These are phyloP conservation scores for Fusarium sp. DNA, from an alignment of 2,329 filamentous ascomycete genomes.

Conservation along the genomic window DNA sequence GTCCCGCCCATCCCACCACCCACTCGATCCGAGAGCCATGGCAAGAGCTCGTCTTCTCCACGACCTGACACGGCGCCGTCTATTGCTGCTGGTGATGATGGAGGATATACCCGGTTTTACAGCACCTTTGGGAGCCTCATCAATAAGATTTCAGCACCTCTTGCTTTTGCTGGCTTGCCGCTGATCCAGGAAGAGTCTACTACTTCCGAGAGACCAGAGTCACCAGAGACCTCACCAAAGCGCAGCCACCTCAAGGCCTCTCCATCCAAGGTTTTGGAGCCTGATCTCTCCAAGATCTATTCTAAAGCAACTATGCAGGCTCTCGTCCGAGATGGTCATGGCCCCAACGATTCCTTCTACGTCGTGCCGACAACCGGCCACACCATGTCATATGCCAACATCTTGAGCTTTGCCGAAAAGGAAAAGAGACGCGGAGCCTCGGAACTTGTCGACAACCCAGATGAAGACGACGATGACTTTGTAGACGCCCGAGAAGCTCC, in stretches of 20 bases:
- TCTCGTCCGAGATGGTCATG: slow-evolving; percentile 72
- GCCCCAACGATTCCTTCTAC: slow-evolving; percentile 82
- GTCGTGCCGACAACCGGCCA: slow-evolving; percentile 91
- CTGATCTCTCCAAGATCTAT: slow-evolving; percentile 83
- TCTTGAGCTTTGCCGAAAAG: slow-evolving; percentile 74
- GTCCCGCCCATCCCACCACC: slow-evolving; percentile 52
- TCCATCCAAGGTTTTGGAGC: slow-evolving; percentile 49
- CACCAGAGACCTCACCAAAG: slow-evolving; percentile 52
- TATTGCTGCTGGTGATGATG: slow-evolving; percentile 60
- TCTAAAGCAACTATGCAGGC: slow-evolving; percentile 85
- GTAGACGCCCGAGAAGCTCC: slow-evolving; percentile 81
- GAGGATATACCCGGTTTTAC: slow-evolving; percentile 90
- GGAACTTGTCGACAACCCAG: slow-evolving; percentile 58
- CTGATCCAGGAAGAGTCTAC: slow-evolving; percentile 64
- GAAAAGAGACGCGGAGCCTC: slow-evolving; percentile 68
- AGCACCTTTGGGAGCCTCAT: slow-evolving; percentile 88
- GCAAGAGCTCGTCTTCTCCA: slow-evolving; percentile 41
- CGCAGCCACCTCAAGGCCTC: slow-evolving; percentile 49
- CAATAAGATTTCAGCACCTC: slow-evolving; percentile 84
- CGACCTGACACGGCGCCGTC: slow-evolving; percentile 39
- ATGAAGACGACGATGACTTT: slow-evolving; percentile 84
- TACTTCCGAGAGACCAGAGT: slow-evolving; percentile 43
- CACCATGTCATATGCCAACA: slow-evolving; percentile 91
- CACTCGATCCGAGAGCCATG: slow-evolving; percentile 39
- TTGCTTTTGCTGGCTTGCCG: slow-evolving; percentile 92